Evolutionary conservation across 192 early-diverging fungal species (phyloP).

Genomic region (Linnemannia hyalina): DNA sequence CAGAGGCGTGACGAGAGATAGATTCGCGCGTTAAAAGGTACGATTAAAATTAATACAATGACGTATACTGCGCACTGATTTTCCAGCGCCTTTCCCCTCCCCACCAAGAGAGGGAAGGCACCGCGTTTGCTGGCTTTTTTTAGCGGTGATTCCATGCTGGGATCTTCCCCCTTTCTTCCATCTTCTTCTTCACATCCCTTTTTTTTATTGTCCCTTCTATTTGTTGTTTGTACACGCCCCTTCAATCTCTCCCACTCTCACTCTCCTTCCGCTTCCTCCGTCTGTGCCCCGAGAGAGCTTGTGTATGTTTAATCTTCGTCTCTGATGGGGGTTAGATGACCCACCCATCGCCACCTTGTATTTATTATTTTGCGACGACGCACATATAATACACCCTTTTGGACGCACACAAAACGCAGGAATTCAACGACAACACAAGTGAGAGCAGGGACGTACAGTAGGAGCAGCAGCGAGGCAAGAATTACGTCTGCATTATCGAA

Average conservation of each 20-base stretch:
- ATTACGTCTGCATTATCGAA: neutral
- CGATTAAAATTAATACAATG: neutral
- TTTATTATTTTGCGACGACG: neutral
- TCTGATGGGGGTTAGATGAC: neutral
- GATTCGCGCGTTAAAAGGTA: too few species aligned
- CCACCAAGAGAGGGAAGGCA: neutral
- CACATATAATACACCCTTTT: neutral
- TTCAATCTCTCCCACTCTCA: neutral
- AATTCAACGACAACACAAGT: neutral
- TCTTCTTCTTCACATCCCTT: neutral
- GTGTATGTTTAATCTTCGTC: neutral
- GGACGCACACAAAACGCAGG: neutral
- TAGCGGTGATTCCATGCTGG: conserved; percentile 3
- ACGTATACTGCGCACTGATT: neutral
- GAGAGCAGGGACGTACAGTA: too few species aligned
- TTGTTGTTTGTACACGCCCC: conserved; percentile 1
- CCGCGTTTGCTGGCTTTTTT: conserved; percentile 1
- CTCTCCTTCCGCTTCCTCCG: neutral
- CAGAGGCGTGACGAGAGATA: too few species aligned
- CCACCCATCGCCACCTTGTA: neutral
- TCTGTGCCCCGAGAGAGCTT: conserved; percentile 2
- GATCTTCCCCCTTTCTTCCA: neutral
- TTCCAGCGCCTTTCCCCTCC: neutral
- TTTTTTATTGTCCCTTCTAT: neutral
- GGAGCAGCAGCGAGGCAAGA: neutral